Percentiles rank a stretch among this genome's conserved stretches.
These are phyloP conservation scores for Hyphopichia buzzinii DNA, from an alignment of 1,139 yeast species.

Conservation along the genomic window DNA sequence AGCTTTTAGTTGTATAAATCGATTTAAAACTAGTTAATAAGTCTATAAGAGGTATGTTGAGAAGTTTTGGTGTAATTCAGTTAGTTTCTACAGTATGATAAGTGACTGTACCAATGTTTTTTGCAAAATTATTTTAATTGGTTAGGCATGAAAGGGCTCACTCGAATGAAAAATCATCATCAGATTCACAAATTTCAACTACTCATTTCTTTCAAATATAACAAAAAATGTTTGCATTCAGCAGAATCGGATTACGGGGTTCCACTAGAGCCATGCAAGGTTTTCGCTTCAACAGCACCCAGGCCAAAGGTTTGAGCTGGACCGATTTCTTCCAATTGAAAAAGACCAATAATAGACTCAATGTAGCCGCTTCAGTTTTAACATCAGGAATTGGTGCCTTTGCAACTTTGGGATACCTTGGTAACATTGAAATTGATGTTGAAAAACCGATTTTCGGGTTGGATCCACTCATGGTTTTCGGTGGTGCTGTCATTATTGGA, in stretches of 20 bases:
- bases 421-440: slow-evolving; percentile 79
- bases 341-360: slow-evolving; percentile 70
- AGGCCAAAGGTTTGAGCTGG: slow-evolving; percentile 56
- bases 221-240: neutral
- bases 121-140: no score
- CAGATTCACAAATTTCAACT: neutral
- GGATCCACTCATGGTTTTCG: slow-evolving; percentile 79
- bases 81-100: no score
- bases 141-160: neutral
- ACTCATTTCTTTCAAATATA: neutral
- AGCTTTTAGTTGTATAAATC: no score
- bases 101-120: no score
- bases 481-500: slow-evolving; percentile 62
- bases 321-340: slow-evolving; percentile 73
- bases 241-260: neutral
- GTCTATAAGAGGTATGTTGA: no score
- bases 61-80: no score
- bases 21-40: no score
- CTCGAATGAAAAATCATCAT: neutral
- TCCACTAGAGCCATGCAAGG: neutral
- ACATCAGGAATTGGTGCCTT: slow-evolving; percentile 69
- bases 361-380: slow-evolving; percentile 61
- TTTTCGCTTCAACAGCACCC: neutral
- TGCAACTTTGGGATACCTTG: slow-evolving; percentile 72
- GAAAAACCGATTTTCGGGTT: slow-evolving; percentile 81